A percentile compares a stretch with the other conserved stretches of the same genome.
These are phyloP conservation scores for Penicillium polonicum DNA, from an alignment of 2,329 filamentous ascomycete genomes.

Conservation along the genomic window DNA sequence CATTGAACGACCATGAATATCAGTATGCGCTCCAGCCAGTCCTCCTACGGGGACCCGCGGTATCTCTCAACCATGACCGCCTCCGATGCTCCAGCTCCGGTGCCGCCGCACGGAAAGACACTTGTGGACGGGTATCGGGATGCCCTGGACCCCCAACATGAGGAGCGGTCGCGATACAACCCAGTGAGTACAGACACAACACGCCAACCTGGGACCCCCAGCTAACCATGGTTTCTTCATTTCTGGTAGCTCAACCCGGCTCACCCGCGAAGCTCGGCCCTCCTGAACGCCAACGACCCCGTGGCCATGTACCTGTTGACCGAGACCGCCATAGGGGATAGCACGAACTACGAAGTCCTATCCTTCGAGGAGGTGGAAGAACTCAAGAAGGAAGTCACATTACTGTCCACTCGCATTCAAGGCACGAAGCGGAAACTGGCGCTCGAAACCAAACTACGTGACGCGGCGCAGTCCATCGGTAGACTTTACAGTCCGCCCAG, in stretches of 20 bases:
- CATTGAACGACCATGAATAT: constrained; percentile 33
- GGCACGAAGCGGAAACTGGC: constrained; percentile 78
- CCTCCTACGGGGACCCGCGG: constrained; percentile 43
- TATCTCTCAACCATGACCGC: constrained; percentile 37
- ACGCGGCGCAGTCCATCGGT: constrained; percentile 84
- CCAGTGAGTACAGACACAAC: constrained; percentile 49
- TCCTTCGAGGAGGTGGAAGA: constrained; percentile 89
- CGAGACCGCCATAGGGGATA: constrained; percentile 89
- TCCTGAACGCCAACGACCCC: constrained; percentile 52
- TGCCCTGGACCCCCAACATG: constrained; percentile 55
- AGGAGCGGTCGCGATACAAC: constrained; percentile 56
- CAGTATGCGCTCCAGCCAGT: constrained; percentile 41
- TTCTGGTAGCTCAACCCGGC: constrained; percentile 53
- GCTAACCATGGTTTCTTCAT: constrained; percentile 41
- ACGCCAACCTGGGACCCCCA: background rate
- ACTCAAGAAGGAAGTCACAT: constrained; percentile 80
- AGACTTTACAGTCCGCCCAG: constrained; percentile 70
- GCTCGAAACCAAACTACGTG: constrained; percentile 89
- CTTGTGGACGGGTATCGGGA: constrained; percentile 62
- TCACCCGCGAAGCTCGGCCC: constrained; percentile 37
- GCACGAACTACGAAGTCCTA: constrained; percentile 78
- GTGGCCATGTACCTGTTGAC: constrained; percentile 88
- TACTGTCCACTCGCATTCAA: constrained; percentile 73
- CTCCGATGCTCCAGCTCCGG: constrained; percentile 33
- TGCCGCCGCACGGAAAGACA: constrained; percentile 41